Evolutionary conservation across 306 rosid species (phyloP), one percentile per base, ranked within the genome.

Genomic region (Vigna unguiculata): DNA sequence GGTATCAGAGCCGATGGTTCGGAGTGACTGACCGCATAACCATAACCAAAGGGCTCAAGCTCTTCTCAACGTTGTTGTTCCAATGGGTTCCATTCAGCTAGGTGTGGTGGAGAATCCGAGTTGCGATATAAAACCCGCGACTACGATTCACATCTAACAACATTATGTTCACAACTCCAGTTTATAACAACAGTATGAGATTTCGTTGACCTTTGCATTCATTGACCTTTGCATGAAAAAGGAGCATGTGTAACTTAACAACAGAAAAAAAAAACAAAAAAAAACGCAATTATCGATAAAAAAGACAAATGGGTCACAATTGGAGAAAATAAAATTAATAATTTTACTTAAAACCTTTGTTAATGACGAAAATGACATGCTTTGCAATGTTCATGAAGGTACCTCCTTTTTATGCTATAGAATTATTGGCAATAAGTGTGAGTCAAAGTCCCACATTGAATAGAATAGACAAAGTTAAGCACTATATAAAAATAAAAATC

Each of bases 61-160:
- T 93, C 96, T 12, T 74, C 34, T 84, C 81, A 78, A 55, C 86
- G 80, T 28, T 57, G 89, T 80, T 84, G 88, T 89, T 92, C 87
- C 57, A 92, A 89, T 4, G 99, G 99, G 83, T 95, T 97, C 99
- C 99, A 95, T 84, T 95, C 97, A 61, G 96, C 97, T 77, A 91
- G 84, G 76, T 95, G 97, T n/a, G n/a, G n/a, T n/a, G n/a, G 71
- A 69, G 78, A 69, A 92, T 84, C 80, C 80, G 80, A 76, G 87
- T 83, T 17, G 73, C 74, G 74, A 80, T 58, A 62, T 73, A 76
- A 45, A 81, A 80, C 60, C 83, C 88, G 34, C 85, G 78, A 52
- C 88, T 83, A 69, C 78, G 77, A 78, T 85, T 89, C 88, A 81
- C 81, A 90, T 80, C 87, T n/a, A n/a, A n/a, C 86, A 89, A 79